Evolutionary conservation across 2,329 filamentous ascomycete species (phyloP), one percentile per base, ranked within the genome.

Genomic region (Colletotrichum sp.): DNA sequence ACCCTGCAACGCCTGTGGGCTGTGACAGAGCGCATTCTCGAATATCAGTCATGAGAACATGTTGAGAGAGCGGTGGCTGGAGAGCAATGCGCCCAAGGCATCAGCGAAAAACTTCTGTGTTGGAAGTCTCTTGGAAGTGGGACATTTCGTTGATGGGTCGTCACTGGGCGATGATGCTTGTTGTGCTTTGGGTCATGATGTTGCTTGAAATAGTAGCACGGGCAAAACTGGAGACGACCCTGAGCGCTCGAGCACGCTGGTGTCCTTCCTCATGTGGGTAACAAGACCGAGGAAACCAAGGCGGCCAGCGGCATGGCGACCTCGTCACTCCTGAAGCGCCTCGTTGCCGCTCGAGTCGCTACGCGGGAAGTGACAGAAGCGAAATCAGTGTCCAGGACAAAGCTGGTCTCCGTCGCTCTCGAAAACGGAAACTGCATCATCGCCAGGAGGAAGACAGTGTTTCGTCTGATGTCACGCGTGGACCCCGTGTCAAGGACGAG

Each of bases 381-480:
- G 38, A 66, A 47, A 47, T 55, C 9, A 54, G 21, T 47, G 38
- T 64, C 6, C 47, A 58, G 27, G 21, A 33, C 36, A 38, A 21
- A 36, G 57, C 36, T 27, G 34, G 58, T 31, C 63, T 27, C 21
- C 12, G 24, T 55, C 11, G 34, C 51, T 55, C 27, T 72, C 43
- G 27, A 54, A 27, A 43, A 57, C 64, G 43, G 31, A 12, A 13
- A 63, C 21, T n/a, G 66, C 38, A 38, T 65, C 51, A 59, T 58
- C 66, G 36, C 47, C 34, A 66, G 62, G 54, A 51, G 66, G 31
- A 29, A 73, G 59, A 58, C n/a, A 24, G 18, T 33, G 70, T 70
- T 66, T 73, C 51, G 67, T 73, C 67, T 73, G 67, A 73, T 73
- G 70, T 73, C 61, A 73, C 61, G 29, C 61, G 61, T 70, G 70